These are phyloP conservation scores for Boechera divaricarpa DNA, from an alignment of 345 rosid species.

Conservation along the genomic window DNA sequence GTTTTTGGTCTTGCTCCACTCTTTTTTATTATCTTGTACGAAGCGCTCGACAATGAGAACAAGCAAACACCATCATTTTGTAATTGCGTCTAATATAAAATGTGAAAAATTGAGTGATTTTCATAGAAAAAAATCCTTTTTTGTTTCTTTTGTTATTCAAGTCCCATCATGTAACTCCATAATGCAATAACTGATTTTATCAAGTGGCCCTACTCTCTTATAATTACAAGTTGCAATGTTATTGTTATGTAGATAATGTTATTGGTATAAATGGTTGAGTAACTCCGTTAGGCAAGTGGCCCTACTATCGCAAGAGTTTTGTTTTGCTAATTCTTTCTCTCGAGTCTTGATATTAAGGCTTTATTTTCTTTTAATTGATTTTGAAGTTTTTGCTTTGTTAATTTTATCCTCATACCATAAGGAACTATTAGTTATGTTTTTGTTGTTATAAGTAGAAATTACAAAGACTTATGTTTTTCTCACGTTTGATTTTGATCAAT, in stretches of 20 bases:
- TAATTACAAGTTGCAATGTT: conserved; percentile 20
- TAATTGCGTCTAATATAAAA: neutral
- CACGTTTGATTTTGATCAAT: neutral
- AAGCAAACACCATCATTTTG: neutral
- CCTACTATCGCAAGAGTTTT: neutral
- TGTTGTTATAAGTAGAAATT: neutral
- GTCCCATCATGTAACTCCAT: conserved; percentile 4
- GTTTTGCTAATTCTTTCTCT: neutral
- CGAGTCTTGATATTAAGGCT: neutral
- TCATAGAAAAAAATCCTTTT: too few species aligned
- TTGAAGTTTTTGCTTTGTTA: neutral
- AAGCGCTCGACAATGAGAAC: neutral
- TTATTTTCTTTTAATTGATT: neutral
- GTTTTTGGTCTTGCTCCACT: neutral
- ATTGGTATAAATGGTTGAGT: neutral
- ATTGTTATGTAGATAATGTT: neutral
- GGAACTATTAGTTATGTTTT: neutral
- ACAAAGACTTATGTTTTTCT: neutral
- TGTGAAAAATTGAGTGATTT: neutral
- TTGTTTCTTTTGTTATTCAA: neutral
- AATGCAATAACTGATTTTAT: conserved; percentile 3
- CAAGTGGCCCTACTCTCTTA: conserved; percentile 9
- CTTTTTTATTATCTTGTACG: neutral
- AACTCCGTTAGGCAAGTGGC: neutral
- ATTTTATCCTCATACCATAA: neutral